Percentiles rank a stretch among this genome's conserved stretches.
phyloP scores from a whole-genome alignment of 345 rosid species.

The Camelina sativa region DNA sequence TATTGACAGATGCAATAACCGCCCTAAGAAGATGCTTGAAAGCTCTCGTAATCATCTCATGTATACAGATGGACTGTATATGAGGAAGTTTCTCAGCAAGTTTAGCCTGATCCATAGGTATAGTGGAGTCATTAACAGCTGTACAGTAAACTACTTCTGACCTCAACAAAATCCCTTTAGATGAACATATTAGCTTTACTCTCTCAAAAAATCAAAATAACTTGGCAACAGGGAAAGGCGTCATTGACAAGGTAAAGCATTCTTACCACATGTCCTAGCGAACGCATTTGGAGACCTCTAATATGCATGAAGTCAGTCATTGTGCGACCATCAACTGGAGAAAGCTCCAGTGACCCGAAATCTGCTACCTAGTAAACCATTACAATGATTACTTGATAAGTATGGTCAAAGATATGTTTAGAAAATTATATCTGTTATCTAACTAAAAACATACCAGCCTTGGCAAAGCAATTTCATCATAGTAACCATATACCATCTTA shows the following conservation, averaged over 20 bases:
- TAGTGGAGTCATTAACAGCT: constrained; percentile 24
- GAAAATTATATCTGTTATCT: constrained; percentile 25
- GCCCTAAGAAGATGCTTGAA: constrained; percentile 87
- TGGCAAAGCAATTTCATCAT: constrained; percentile 91
- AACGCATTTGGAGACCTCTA: constrained; percentile 89
- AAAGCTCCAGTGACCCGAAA: constrained; percentile 95
- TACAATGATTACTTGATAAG: constrained; percentile 10
- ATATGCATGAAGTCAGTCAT: constrained; percentile 97
- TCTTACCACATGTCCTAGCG: constrained; percentile 86
- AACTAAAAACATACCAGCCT: constrained; percentile 70
- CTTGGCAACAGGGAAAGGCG: constrained; percentile 18
- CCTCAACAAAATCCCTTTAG: constrained; percentile 20
- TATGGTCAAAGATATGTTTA: constrained; percentile 35
- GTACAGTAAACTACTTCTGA: constrained; percentile 7
- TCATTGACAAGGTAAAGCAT: constrained; percentile 20
- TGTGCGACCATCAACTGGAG: constrained; percentile 97
- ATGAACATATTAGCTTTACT: constrained; percentile 9
- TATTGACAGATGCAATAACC: constrained; percentile 76
- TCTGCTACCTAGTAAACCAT: constrained; percentile 73
- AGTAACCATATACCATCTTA: constrained; percentile 76
- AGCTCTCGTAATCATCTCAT: constrained; percentile 91
- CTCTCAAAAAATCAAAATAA: constrained; percentile 23
- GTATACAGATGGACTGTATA: constrained; percentile 85
- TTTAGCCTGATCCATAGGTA: constrained; percentile 65
- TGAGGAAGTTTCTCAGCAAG: constrained; percentile 96